Evolutionary conservation across 257 asterid species (phyloP).

Genomic region (Rauvolfia tetraphylla): DNA sequence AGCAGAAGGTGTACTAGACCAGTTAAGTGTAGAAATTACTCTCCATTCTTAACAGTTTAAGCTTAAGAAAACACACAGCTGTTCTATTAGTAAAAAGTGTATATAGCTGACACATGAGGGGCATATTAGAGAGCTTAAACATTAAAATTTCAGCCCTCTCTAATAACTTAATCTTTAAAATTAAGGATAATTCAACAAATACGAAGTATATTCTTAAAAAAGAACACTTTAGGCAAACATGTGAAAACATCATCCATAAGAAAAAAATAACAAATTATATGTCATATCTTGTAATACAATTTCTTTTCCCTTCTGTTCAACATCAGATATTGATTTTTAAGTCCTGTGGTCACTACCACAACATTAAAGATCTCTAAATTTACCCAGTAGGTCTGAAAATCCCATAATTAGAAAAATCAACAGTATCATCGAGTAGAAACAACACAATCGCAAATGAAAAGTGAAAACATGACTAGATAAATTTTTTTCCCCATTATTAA

Average conservation of each 20-base stretch:
- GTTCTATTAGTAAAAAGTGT: not conserved
- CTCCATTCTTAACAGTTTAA: not conserved
- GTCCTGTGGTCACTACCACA: not conserved
- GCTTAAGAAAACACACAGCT: not conserved
- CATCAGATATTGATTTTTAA: not conserved
- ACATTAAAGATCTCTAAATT: not conserved
- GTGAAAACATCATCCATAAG: not conserved
- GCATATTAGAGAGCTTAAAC: not conserved
- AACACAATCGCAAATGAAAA: not conserved
- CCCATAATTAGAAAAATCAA: not conserved
- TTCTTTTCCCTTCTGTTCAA: not conserved
- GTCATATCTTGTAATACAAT: not conserved
- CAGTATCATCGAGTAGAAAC: not conserved
- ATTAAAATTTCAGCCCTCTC: not conserved
- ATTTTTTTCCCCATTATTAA: not conserved
- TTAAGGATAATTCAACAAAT: not conserved
- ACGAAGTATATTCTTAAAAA: not conserved
- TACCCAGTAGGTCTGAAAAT: not conserved
- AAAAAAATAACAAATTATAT: not conserved
- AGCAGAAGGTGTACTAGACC: not conserved
- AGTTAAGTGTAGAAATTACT: not conserved
- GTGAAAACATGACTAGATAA: not conserved
- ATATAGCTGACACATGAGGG: not conserved
- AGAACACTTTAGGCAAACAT: not conserved
- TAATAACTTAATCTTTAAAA: not conserved